phyloP scores from a whole-genome alignment of 148 eudicot genomes.

The Cornus controversa region DNA sequence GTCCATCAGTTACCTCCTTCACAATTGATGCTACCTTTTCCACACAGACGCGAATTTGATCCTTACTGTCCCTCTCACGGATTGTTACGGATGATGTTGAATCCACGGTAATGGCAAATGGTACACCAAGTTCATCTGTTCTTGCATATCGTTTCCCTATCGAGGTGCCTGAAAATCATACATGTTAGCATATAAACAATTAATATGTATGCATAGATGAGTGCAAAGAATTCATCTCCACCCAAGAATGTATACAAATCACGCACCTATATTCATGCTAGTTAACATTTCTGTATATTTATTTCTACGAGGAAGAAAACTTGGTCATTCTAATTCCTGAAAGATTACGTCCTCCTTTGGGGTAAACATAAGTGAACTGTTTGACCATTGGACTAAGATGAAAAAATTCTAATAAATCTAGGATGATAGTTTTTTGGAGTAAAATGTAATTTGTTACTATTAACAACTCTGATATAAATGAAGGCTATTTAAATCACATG shows the following conservation, averaged over 20 bases:
- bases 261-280: background rate
- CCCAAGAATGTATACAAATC: background rate
- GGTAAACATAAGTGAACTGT: too few relatives aligned
- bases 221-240: background rate
- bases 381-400: too few relatives aligned
- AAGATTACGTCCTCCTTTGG: too few relatives aligned
- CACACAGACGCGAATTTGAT: conserved; percentile 23
- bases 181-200: background rate
- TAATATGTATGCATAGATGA: too few relatives aligned
- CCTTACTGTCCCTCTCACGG: conserved; percentile 29
- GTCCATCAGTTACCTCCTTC: conserved; percentile 27
- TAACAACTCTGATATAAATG: too few relatives aligned
- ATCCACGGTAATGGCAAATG: conserved; percentile 32
- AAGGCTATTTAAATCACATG: too few relatives aligned
- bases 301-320: too few relatives aligned
- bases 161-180: conserved; percentile 17
- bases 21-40: conserved; percentile 27
- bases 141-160: conserved; percentile 31
- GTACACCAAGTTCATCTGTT: conserved; percentile 32
- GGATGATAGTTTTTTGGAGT: too few relatives aligned
- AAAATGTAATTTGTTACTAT: too few relatives aligned
- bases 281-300: background rate
- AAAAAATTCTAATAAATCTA: background rate
- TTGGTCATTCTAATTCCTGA: too few relatives aligned
- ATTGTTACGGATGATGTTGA: conserved; percentile 25